These are phyloP conservation scores for Phytophthora ramorum DNA, from an alignment of 352 stramenopile genomes.

Conservation along the genomic window DNA sequence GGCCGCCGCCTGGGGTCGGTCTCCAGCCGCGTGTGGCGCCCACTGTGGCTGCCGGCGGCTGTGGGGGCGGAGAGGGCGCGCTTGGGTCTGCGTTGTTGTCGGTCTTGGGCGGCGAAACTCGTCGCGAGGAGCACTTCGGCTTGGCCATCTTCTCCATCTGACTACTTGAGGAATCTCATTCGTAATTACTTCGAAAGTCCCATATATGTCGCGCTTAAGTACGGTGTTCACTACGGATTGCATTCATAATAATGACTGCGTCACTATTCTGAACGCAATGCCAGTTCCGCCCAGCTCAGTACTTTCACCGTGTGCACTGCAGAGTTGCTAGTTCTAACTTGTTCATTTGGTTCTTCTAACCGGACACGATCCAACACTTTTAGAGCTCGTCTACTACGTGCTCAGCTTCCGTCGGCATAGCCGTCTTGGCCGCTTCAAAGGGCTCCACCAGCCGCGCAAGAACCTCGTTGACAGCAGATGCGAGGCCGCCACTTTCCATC, in stretches of 20 bases:
- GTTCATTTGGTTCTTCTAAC: slow-evolving; percentile 1
- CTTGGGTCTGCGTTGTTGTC: slow-evolving; percentile 17
- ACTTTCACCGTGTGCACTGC: no score
- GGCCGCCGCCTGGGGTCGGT: slow-evolving; percentile 11
- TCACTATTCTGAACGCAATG: no score
- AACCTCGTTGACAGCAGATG: slow-evolving; percentile 37
- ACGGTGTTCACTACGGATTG: no score
- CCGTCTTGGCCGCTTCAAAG: slow-evolving; percentile 35
- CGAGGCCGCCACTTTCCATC: slow-evolving; percentile 18
- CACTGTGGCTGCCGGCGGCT: not conserved
- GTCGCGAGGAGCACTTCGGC: not conserved
- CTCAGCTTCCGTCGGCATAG: slow-evolving; percentile 7
- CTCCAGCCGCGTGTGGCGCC: slow-evolving; percentile 16
- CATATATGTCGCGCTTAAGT: no score
- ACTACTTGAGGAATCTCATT: no score
- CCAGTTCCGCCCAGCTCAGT: no score
- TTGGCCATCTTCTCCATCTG: not conserved
- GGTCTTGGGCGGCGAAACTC: not conserved
- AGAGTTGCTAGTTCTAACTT: no score
- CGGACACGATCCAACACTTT: slow-evolving; percentile 1
- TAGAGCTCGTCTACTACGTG: slow-evolving; percentile 24
- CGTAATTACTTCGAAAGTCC: no score
- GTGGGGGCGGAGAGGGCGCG: not conserved
- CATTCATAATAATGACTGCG: no score
- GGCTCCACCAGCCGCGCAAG: slow-evolving; percentile 36